Base-by-base conservation (phyloP, 1,139 yeast species). In the Scheffersomyces cryptocercus region DNA sequence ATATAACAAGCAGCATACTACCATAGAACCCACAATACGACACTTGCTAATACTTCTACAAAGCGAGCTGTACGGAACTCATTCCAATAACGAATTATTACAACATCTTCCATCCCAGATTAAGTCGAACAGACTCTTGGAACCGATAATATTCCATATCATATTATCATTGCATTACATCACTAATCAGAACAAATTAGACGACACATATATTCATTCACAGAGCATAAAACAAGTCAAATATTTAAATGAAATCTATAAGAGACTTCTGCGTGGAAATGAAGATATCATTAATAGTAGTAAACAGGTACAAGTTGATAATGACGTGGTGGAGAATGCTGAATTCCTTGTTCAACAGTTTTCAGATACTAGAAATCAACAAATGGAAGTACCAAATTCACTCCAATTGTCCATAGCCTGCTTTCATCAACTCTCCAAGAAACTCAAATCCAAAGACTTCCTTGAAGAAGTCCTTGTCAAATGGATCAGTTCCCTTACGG, bases 401-500 rank as follows among this genome's bases (percentile, higher is more conserved):
- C 33, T 53, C 8, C 41, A 42, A 11, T 6, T 29, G 26, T 51
- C 51, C 3, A 30, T 52, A 6, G 13, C 38, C 3, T 43, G 48
- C 26, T 54, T 48, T 38, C 32, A 40, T 13, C 26, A 14, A 5
- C 16, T 53, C 12, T 28, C 46, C 5, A 20, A 34, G 16, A 31
- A 14, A 8, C 26, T 32, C 36, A n/a, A 26, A 14, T 36, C 42
- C 29, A 24, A 31, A 28, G 9, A 20, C 26, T 20, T 20, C 5
- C n/a, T 44, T 8, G 38, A 35, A 34, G n/a, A 24, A 5, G 63
- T 61, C 33, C 44, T 64, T 12, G 26, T 44, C 6, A 47, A 53
- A 3, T 72, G 77, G 77, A 52, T 69, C 0, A 45, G 48, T 4
- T 62, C 70, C 0, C 45, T 70, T 2, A 39, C 52, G 3, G 54